Conservation (phyloP, 1,139 yeast species). For the Sugiyamaella japonica region DNA sequence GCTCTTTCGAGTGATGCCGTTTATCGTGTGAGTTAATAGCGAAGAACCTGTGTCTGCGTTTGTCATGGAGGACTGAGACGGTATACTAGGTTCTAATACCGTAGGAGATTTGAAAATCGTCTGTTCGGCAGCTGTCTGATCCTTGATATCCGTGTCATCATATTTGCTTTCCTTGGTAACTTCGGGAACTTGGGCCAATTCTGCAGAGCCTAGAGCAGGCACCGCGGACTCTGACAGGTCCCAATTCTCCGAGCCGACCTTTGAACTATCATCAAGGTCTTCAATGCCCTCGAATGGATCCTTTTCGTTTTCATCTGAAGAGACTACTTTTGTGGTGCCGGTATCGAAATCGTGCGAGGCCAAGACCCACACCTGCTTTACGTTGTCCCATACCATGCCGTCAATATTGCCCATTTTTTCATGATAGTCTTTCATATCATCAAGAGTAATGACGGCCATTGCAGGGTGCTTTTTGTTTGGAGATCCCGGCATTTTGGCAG, state of each 20-base stretch:
- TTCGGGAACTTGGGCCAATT: constrained; percentile 1
- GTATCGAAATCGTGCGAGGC: constrained; percentile 24
- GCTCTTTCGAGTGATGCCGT: not conserved
- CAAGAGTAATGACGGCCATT: constrained; percentile 30
- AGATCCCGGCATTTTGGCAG: not conserved
- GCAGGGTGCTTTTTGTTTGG: constrained; percentile 21
- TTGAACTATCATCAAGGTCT: constrained; percentile 24
- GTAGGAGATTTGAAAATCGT: not conserved
- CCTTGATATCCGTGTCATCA: not conserved
- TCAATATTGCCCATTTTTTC: constrained; percentile 28
- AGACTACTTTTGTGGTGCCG: constrained; percentile 29
- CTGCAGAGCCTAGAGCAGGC: too few relatives aligned
- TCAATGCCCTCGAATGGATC: constrained; percentile 36
- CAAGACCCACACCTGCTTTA: constrained; percentile 24
- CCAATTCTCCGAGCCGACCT: not conserved
- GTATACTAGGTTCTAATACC: not conserved
- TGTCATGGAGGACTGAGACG: not conserved
- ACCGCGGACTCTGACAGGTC: not conserved
- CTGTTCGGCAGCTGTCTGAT: not conserved
- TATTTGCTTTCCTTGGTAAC: not conserved
- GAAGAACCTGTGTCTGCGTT: not conserved
- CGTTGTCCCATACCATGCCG: constrained; percentile 29
- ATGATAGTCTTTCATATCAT: constrained; percentile 26
- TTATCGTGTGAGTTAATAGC: not conserved
- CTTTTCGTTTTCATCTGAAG: constrained; percentile 20